Evolutionary conservation across 139 green algal species (phyloP), one percentile per base, ranked within the genome.

Genomic region (Mychonastes homosphaera): DNA sequence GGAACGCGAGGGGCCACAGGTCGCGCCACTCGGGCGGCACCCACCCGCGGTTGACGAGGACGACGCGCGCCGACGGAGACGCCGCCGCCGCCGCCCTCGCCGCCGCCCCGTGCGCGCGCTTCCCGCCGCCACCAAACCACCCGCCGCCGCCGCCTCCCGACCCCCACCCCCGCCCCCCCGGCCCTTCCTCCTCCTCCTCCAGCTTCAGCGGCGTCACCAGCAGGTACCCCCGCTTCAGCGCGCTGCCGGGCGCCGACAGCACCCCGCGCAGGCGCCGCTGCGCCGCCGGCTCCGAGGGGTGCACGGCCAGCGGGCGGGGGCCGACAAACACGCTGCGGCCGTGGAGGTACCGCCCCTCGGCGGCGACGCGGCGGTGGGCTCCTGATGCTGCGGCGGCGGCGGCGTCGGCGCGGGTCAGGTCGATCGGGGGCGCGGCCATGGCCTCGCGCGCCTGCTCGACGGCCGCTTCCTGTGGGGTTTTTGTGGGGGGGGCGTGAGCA

Each of bases 11-110:
- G n/a, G 23, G 36, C 61, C 61, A 57, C 30, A 60, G 34, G 9
- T 51, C n/a, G 36, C 52, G 47, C 63, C 63, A 71, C 33, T 41
- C 46, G n/a, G 57, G 54, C 2, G 63, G 63, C 10, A 64, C 63
- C 63, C 63, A 71, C 46, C 63, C 63, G 4, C 63, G 39, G 46
- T 63, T 63, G 2, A 71, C 63, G 4, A 71, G 55, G 24, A 71
- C 51, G 26, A 47, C 19, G 41, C 8, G 41, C 41, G 41, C 28
- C 8, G 6, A 18, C 15, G 18, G 1, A 8, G 27, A 56, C 33
- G 19, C 26, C 44, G 13, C 3, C 3, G 2, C 21, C 10, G 44
- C 10, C 28, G 2, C 19, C 28, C 44, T 51, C 23, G 3, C 28
- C 13, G 3, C 19, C 3, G 3, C 21, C 30, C 4, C 4, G 13